These are phyloP conservation scores for Colletotrichum paranaense DNA, from an alignment of 2,329 filamentous ascomycete genomes.

Conservation along the genomic window DNA sequence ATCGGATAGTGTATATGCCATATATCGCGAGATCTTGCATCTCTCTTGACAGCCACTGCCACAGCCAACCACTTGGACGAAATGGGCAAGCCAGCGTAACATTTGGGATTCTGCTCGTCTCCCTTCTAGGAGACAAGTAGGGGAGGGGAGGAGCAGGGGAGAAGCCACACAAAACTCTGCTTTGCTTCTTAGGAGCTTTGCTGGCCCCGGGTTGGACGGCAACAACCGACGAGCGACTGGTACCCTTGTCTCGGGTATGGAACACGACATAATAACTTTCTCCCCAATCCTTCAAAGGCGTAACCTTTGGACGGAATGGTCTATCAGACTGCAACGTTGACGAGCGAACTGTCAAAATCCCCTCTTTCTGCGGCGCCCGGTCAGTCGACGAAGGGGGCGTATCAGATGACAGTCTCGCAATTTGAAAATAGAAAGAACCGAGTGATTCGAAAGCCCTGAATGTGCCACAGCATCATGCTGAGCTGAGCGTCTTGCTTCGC, in stretches of 20 bases:
- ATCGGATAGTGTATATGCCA: background rate
- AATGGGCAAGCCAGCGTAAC: too few species aligned
- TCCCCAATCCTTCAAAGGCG: background rate
- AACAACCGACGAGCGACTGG: background rate
- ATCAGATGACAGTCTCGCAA: background rate
- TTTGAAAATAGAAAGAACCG: background rate
- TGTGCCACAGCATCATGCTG: background rate
- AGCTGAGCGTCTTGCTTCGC: background rate
- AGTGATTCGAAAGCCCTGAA: background rate
- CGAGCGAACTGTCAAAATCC: slow-evolving; percentile 1
- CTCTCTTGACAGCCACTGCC: background rate
- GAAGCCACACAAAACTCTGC: too few species aligned
- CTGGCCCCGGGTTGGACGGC: too few species aligned
- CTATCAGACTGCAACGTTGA: slow-evolving; percentile 1
- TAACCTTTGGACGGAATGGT: background rate
- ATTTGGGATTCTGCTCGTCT: too few species aligned
- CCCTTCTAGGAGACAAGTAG: too few species aligned
- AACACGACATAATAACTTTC: background rate
- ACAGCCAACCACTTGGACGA: background rate
- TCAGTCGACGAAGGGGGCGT: background rate
- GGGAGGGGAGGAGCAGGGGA: too few species aligned
- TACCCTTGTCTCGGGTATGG: background rate
- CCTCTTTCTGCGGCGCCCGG: background rate
- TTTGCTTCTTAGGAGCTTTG: too few species aligned
- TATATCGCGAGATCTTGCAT: background rate